Conservation (phyloP, 352 stramenopile species). For the Globisporangium apiculatum region DNA sequence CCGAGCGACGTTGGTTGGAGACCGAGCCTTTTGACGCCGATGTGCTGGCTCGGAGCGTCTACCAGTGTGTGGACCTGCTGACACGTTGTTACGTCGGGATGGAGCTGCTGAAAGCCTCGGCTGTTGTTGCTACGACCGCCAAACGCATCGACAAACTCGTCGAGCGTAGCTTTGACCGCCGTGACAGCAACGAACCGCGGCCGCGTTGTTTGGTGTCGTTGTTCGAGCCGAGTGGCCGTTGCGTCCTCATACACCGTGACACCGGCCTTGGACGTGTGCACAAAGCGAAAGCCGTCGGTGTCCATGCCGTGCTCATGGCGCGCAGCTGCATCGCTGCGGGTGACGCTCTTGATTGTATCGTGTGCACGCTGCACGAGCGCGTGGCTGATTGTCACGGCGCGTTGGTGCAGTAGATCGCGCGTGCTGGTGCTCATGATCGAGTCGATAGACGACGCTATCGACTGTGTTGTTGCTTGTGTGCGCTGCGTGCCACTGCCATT, state of each 20-base stretch:
- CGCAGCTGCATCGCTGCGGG: conserved; percentile 5
- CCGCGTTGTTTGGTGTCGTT: not conserved
- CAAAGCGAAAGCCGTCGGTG: conserved; percentile 11
- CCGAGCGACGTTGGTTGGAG: conserved; percentile 21
- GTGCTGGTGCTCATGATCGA: conserved; percentile 6
- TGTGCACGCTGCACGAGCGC: conserved; percentile 8
- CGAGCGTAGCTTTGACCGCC: conserved; percentile 19
- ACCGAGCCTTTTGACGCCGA: conserved; percentile 27
- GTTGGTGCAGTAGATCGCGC: conserved; percentile 5
- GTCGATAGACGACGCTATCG: not conserved
- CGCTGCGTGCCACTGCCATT: conserved; percentile 6
- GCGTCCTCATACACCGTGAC: conserved; percentile 12
- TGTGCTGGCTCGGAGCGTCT: conserved; percentile 18
- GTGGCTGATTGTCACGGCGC: conserved; percentile 11
- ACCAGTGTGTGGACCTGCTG: conserved; percentile 19
- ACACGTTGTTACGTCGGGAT: conserved; percentile 11
- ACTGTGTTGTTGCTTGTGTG: conserved; percentile 1
- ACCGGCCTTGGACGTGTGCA: conserved; percentile 5
- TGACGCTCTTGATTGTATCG: conserved; percentile 11
- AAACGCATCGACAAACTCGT: conserved; percentile 28
- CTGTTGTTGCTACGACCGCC: not conserved
- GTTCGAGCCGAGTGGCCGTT: conserved; percentile 3
- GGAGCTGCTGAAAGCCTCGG: not conserved
- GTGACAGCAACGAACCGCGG: conserved; percentile 9
- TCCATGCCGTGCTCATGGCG: conserved; percentile 2